Evolutionary conservation across 2,329 filamentous ascomycete species (phyloP), one percentile per base, ranked within the genome.

Genomic region (Epichloe coenophiala): DNA sequence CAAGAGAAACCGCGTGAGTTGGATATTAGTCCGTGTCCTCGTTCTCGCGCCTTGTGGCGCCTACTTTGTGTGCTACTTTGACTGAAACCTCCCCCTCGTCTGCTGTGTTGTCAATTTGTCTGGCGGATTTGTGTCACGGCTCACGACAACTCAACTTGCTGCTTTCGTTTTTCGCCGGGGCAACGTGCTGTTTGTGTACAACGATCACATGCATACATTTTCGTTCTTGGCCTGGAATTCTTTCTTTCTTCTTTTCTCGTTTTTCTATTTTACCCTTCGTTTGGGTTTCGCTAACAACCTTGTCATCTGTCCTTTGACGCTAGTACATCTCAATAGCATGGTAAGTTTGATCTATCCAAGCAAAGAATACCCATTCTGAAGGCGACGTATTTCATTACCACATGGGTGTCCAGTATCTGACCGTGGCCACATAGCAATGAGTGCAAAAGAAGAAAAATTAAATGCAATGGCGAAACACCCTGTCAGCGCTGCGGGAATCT

Each of bases 391-490:
- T 7, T 21, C 6, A 27, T 7, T 9, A 3, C 37, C 11, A 5
- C 2, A 9, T 15, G 17, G 23, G 11, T 8, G 5, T n/a, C 3
- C 7, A 12, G 17, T 42, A 17, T 42, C 33, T 49, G 47, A 49
- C 31, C 12, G 19, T 31, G 31, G 19, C n/a, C 13, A 27, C 12
- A 43, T 9, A 84, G 83, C 58, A 86, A 85, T 60, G 82, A 86
- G 61, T 86, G 83, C 65, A 86, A 86, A 59, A 73, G 83, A n/a
- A 78, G 83, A 52, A 86, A 86, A 65, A 81, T 86, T 60, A 86
- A 86, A 64, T 86, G 83, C 66, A 86, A 85, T 63, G 83, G 83
- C 54, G 78, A 84, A 58, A 77, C 75, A 1, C 78, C 81, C 1
- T 87, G 83, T 56, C 75, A 80, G 53, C 73, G 83, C 51, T 87